Percentiles rank a stretch among this genome's conserved stretches.
Evolutionary conservation across 768 basidiomycete species (phyloP).

Genomic region (Tricholomella constricta): DNA sequence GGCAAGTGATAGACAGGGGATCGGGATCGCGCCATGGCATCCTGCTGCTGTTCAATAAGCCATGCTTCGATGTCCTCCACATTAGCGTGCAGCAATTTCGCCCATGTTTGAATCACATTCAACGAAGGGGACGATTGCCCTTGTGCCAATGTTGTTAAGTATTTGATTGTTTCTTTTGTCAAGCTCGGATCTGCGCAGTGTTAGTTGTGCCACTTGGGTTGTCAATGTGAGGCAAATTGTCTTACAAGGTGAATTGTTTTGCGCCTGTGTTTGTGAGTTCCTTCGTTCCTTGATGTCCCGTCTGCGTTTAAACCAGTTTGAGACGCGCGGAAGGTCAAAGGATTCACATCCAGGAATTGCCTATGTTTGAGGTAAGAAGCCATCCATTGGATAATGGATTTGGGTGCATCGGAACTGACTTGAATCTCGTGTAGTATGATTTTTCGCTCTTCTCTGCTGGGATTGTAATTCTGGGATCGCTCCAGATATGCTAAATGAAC

Average conservation of each 20-base stretch:
- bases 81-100: slow-evolving; percentile 24
- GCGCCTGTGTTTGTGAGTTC: not conserved
- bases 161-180: slow-evolving; percentile 19
- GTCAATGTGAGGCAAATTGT: not conserved
- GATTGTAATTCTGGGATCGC: slow-evolving; percentile 5
- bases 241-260: slow-evolving; percentile 2
- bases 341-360: slow-evolving; percentile 13
- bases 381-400: no score
- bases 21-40: not conserved
- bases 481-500: slow-evolving; percentile 9
- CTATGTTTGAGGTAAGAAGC: slow-evolving; percentile 3
- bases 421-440: slow-evolving; percentile 15
- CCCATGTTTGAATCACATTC: slow-evolving; percentile 33
- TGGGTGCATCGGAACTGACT: slow-evolving; percentile 4
- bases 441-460: slow-evolving; percentile 7
- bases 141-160: slow-evolving; percentile 24
- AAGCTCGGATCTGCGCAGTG: slow-evolving; percentile 19
- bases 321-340: slow-evolving; percentile 2
- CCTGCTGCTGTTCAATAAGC: slow-evolving; percentile 14
- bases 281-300: not conserved
- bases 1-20: slow-evolving; percentile 20
- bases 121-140: slow-evolving; percentile 24
- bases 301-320: slow-evolving; percentile 16
- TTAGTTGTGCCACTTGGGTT: slow-evolving; percentile 1
- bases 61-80: slow-evolving; percentile 24